Base-by-base conservation (phyloP, 208 protist species). In the Polymyxa betae region DNA sequence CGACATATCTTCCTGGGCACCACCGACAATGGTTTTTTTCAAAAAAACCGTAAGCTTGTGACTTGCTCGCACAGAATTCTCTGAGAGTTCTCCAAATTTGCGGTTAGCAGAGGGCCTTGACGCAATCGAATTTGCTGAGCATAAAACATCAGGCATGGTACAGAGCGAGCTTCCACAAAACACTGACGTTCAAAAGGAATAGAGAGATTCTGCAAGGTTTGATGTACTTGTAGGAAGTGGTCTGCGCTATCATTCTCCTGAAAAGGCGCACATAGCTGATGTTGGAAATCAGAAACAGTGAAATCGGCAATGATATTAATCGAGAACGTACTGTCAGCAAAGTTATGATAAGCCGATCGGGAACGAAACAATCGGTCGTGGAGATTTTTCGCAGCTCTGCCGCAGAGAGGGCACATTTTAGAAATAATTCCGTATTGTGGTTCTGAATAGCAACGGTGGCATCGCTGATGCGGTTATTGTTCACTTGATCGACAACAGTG, bases 121-220 rank as follows among this genome's bases (percentile, higher is more conserved):
- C 72, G 72, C 5, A 82, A 12, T 5, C 16, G 72, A 5, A 40
- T 24, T 24, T 60, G 49, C 49, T 60, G 49, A 60, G 24, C 5
- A 60, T 24, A 24, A n/a, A 5, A 24, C 49, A 24, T 60, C 24
- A 60, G 5, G 24, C 5, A 5, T 24, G 49, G 24, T 29, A 24
- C 24, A 29, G 5, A 60, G 12, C 24, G 49, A 24, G 5, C 12
- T 60, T 60, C 49, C 49, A 43, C 72, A 35, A 82, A 20, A 16
- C 20, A 66, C n/a, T 5, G 5, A 43, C 35, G 16, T 43, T 82
- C 35, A 82, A 82, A 82, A 5, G 72, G 72, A 5, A 82, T 5
- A 35, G 72, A 82, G 5, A 82, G n/a, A 43, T 82, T 82, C 72
- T 82, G 72, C n/a, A 82, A n/a, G n/a, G 35, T 82, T 43, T 82